Percentiles rank a stretch among this genome's conserved stretches.
These are phyloP conservation scores for Pulveroboletus sp. DNA, from an alignment of 768 basidiomycete species.

Conservation along the genomic window DNA sequence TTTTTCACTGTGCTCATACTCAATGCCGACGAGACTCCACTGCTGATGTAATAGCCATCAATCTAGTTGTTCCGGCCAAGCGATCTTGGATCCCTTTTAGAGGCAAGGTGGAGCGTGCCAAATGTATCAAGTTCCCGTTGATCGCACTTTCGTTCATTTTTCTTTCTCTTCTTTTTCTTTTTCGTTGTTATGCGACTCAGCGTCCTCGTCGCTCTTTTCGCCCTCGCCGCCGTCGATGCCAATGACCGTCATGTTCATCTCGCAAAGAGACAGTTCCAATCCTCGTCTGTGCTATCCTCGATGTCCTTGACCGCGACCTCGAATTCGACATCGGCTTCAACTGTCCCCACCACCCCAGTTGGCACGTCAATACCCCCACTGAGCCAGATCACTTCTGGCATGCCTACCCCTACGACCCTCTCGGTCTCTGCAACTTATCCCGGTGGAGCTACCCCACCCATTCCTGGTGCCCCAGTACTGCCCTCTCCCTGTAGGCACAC, in stretches of 20 bases:
- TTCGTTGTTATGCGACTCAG: slow-evolving; percentile 41
- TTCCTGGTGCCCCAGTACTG: slow-evolving; percentile 62
- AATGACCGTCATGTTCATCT: slow-evolving; percentile 37
- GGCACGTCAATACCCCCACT: slow-evolving; percentile 57
- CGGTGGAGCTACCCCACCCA: slow-evolving; percentile 59
- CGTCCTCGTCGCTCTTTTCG: slow-evolving; percentile 44
- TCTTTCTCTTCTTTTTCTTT: slow-evolving; percentile 9
- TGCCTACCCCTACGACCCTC: slow-evolving; percentile 51
- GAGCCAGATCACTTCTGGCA: slow-evolving; percentile 57
- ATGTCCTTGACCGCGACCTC: neutral
- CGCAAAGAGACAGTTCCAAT: slow-evolving; percentile 37
- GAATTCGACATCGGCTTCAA: slow-evolving; percentile 1
- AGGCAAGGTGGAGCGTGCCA: neutral
- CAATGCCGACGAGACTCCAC: slow-evolving; percentile 58
- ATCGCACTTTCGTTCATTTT: neutral
- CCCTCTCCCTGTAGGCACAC: slow-evolving; percentile 57
- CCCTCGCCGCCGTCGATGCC: slow-evolving; percentile 38
- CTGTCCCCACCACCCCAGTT: slow-evolving; percentile 28
- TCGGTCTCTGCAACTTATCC: slow-evolving; percentile 51
- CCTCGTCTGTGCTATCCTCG: no score
- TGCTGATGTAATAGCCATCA: neutral
- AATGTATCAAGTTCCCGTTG: no score
- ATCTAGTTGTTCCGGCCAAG: neutral
- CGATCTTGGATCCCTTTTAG: neutral
- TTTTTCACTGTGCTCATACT: slow-evolving; percentile 67